phyloP scores from a whole-genome alignment of 495 filamentous ascomycete genomes.

The Podospora pseudocomata region DNA sequence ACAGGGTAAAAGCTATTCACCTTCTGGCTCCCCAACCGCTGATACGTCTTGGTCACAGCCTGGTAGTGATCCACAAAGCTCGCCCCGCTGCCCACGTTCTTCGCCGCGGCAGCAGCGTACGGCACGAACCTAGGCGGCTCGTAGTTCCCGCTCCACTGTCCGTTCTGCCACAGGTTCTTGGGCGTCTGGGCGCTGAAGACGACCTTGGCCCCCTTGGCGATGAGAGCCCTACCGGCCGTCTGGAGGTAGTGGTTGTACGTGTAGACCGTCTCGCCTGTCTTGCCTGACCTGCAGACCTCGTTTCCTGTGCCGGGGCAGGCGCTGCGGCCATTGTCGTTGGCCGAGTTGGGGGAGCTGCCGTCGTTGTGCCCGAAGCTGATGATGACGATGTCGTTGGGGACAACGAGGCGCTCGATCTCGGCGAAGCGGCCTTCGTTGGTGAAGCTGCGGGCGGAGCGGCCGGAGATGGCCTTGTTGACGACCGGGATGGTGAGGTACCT shows the following conservation, averaged over 20 bases:
- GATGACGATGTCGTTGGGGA: conserved; percentile 54
- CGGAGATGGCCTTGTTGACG: conserved; percentile 56
- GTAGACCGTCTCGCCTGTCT: conserved; percentile 49
- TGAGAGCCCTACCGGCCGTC: conserved; percentile 49
- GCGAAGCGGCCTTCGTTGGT: conserved; percentile 59
- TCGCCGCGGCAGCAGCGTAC: conserved; percentile 53
- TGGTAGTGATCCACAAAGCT: conserved; percentile 61
- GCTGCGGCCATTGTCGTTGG: conserved; percentile 56
- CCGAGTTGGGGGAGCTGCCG: conserved; percentile 53
- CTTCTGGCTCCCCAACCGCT: conserved; percentile 46
- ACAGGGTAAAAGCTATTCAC: conserved; percentile 50
- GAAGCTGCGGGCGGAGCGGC: conserved; percentile 59
- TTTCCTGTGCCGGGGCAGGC: conserved; percentile 53
- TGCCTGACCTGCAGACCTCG: conserved; percentile 53
- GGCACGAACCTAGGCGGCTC: conserved; percentile 51
- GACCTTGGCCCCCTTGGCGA: conserved; percentile 59
- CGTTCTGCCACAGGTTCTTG: conserved; percentile 59
- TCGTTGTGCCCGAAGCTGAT: conserved; percentile 68
- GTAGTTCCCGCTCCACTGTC: conserved; percentile 42
- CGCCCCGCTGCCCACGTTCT: conserved; percentile 37
- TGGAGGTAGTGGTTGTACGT: conserved; percentile 57
- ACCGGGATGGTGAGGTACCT: conserved; percentile 46
- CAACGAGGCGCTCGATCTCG: conserved; percentile 46
- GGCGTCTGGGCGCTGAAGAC: conserved; percentile 61
- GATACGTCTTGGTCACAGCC: conserved; percentile 52